Base-by-base conservation (phyloP, 2,329 filamentous ascomycete genomes). In the Penicillium decumbens region DNA sequence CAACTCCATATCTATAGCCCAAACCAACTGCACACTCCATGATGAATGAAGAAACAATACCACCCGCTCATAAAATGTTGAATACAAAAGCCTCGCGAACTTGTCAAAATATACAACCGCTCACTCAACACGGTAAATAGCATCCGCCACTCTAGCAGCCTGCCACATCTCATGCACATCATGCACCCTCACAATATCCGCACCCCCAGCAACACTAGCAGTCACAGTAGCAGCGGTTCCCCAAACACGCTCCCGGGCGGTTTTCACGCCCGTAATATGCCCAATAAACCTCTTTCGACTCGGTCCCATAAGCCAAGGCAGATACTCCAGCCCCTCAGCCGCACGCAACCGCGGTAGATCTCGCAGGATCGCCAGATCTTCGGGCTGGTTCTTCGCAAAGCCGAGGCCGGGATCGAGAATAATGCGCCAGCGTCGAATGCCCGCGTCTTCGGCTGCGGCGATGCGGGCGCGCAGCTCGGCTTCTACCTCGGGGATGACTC, bases 251-350 rank as follows among this genome's bases (percentile, higher is more conserved):
- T 90, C 81, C 53, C 76, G 78, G 0, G 90, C 81, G 59, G 83
- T 80, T 52, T 80, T 70, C 1, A 90, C 87, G 0, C 87, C 88
- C 0, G 91, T 95, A 28, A 95, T 78, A 58, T 78, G 79, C 1
- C 92, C 92, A 47, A 98, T 82, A 65, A 98, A 98, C 20, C 81
- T 78, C 75, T 98, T 98, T 53, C 92, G 82, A 70, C 90, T 95
- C 13, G 86, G 83, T 0, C 93, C 93, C 32, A 97, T 77, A 20
- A 97, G 76, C 92, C 92, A 97, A 0, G 93, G 91, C 15, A 95
- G 73, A 77, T 81, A 84, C 38, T 74, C 72, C 10, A 73, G 51
- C 0, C 65, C 69, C 13, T 64, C 54, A 15, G 62, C 45, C 0
- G 46, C 58, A 25, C 84, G 77, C 55, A 95, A 72, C 56, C 83